Base-by-base conservation (phyloP, 73 alveolate genomes). In the Tetrahymena borealis region DNA sequence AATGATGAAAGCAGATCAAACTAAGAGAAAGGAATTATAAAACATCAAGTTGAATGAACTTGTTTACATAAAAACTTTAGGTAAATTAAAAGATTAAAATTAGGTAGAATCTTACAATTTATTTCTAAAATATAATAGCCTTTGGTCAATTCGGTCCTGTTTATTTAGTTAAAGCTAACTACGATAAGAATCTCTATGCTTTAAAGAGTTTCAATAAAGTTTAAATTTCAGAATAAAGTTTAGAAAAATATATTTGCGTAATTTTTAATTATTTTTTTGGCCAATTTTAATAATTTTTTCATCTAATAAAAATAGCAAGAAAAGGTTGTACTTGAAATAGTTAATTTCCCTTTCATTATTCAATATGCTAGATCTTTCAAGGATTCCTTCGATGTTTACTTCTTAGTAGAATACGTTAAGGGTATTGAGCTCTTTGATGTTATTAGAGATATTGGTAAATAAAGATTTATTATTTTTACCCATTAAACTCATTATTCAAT, bases 391-490 rank as follows among this genome's bases (percentile, higher is more conserved):
- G 95, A 95, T 39, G 92, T 95, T 79, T 95, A 95, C 43, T 95
- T 93, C 77, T 94, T 95, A 93, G 85, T 95, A 90, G 97, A 95
- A n/a, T 95, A 95, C 78, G 96, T 95, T 39, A 78, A 92, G 78
- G 97, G 97, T 77, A 95, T 94, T 93, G 97, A 94, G 91, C 93
- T 95, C 90, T 95, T 94, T 94, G 97, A 95, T 94, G 97, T 95
- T 33, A 93, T 95, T 41, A 91, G 92, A 78, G 97, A 95, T 91
- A 94, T 92, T n/a, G 95, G 94, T 79, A 79, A n/a, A n/a, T n/a
- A n/a, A n/a, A n/a, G n/a, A n/a, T n/a, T n/a, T n/a, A n/a, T n/a
- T n/a, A n/a, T n/a, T n/a, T n/a, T n/a, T n/a, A n/a, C n/a, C n/a
- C n/a, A n/a, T n/a, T n/a, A n/a, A n/a, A n/a, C n/a, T n/a, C n/a